Percentiles rank a stretch among this genome's conserved stretches.
Evolutionary conservation across 257 asterid genomes (phyloP).

Genomic region (Perilla frutescens): DNA sequence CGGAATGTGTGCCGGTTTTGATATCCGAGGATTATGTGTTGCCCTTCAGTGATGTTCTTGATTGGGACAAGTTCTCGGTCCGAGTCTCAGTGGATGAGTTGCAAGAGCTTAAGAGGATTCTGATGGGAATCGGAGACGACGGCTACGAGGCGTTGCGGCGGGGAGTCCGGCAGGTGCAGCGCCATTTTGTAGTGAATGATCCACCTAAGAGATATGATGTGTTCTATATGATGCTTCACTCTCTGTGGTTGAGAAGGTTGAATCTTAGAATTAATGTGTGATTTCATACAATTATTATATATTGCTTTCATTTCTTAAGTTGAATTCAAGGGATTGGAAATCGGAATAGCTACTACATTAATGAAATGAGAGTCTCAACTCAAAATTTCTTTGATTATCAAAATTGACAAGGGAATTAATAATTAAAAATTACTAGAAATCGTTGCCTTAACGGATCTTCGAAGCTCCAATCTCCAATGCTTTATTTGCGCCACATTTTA

Average conservation of each 20-base stretch:
- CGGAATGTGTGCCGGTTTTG: slow-evolving; percentile 68
- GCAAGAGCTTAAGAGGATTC: slow-evolving; percentile 48
- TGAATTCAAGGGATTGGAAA: too few species aligned
- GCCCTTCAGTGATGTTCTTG: slow-evolving; percentile 68
- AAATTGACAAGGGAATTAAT: too few species aligned
- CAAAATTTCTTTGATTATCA: too few species aligned
- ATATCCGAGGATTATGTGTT: slow-evolving; percentile 54
- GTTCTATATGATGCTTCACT: slow-evolving; percentile 65
- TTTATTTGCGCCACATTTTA: background rate
- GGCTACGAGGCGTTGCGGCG: slow-evolving; percentile 46
- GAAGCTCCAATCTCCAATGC: slow-evolving; percentile 29
- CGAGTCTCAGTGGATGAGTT: slow-evolving; percentile 46
- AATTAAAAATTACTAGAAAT: background rate
- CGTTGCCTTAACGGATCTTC: slow-evolving; percentile 36
- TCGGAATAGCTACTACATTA: too few species aligned
- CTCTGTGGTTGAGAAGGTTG: slow-evolving; percentile 70
- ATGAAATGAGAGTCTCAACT: too few species aligned
- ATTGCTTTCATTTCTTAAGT: too few species aligned
- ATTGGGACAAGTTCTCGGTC: slow-evolving; percentile 63
- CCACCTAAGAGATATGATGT: slow-evolving; percentile 67
- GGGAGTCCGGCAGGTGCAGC: slow-evolving; percentile 49
- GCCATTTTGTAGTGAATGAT: slow-evolving; percentile 62
- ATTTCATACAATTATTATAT: background rate
- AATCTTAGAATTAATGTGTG: slow-evolving; percentile 52
- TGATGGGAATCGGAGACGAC: slow-evolving; percentile 45